These are phyloP conservation scores for Leccinum brunneo-olivaceum DNA, from an alignment of 1,284 basidiomycete species.

Conservation along the genomic window DNA sequence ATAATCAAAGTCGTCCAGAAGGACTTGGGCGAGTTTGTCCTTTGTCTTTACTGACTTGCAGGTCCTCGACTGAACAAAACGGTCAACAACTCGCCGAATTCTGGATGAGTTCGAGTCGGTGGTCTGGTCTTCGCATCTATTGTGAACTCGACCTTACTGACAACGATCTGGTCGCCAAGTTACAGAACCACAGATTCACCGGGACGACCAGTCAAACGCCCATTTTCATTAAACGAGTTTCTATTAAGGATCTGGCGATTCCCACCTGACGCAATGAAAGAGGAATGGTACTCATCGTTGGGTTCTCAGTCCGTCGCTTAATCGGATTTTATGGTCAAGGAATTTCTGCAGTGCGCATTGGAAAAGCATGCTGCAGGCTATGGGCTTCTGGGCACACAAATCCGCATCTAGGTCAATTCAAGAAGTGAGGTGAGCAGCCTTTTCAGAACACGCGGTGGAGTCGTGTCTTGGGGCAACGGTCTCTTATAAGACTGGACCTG, in stretches of 20 bases:
- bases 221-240: constrained; percentile 12
- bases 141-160: neutral
- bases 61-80: too few species aligned
- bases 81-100: too few species aligned
- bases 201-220: constrained; percentile 4
- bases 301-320: constrained; percentile 3
- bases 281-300: neutral
- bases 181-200: too few species aligned
- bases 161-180: neutral
- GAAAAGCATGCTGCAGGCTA: constrained; percentile 23
- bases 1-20: neutral
- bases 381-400: constrained; percentile 21
- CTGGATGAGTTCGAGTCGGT: too few species aligned
- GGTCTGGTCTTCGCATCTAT: neutral
- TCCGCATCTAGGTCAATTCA: constrained; percentile 18
- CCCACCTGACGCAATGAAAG: constrained; percentile 16
- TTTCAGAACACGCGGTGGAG: constrained; percentile 28
- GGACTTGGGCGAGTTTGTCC: too few species aligned
- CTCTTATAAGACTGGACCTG: constrained; percentile 26
- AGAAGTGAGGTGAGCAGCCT: constrained; percentile 25
- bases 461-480: constrained; percentile 30
- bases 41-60: too few species aligned
- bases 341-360: constrained; percentile 17
- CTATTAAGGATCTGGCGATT: constrained; percentile 20
- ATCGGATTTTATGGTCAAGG: constrained; percentile 6